Base-by-base conservation (phyloP, 176 grass and related monocot species). In the Aechmea fasciata region DNA sequence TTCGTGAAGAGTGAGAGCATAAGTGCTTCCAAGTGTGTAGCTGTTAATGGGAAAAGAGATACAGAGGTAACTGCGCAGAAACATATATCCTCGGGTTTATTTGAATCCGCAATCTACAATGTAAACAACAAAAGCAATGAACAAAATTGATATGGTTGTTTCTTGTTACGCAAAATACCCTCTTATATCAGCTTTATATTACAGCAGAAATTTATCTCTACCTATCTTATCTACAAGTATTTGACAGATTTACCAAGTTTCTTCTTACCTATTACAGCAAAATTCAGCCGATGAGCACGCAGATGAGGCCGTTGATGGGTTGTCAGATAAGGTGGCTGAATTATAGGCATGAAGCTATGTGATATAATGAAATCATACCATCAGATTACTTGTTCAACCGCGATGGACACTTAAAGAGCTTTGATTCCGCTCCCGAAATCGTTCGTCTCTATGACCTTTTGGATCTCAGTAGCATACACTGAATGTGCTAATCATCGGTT, bases 1-100 rank as follows among this genome's bases (percentile, higher is more conserved):
- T 90, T 87, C 64, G 68, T 90, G 79, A 99, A 99, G 84, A 99
- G 94, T 50, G 89, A 89, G 12, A 97, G 89, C 71, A 97, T 97
- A 64, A 99, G 94, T 67, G 94, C 94, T 64, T 93, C 94, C 9
- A 90, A 99, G 52, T 99, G 94, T 59, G 82, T 97, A 10, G 67
- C 69, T 71, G 82, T 90, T 15, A 72, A 87, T 65, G 79, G 69
- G 41, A 83, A 79, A 76, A 83, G 72, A 49, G 51, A 89, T 25
- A 71, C 25, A 61, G 87, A 99, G 85, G 94, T 99, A 81, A 71
- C 77, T 66, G 11, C 83, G 49, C 11, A 47, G 63, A 9, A 63
- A 48, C 20, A 41, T 41, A 7, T 25, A 76, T 8, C n/a, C 54
- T 15, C 52, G 65, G 81, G 23, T 75, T 52, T 73, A 52, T 47